These are phyloP conservation scores for Colletotrichum theobromicola DNA, from an alignment of 2,329 filamentous ascomycete genomes.

Conservation along the genomic window DNA sequence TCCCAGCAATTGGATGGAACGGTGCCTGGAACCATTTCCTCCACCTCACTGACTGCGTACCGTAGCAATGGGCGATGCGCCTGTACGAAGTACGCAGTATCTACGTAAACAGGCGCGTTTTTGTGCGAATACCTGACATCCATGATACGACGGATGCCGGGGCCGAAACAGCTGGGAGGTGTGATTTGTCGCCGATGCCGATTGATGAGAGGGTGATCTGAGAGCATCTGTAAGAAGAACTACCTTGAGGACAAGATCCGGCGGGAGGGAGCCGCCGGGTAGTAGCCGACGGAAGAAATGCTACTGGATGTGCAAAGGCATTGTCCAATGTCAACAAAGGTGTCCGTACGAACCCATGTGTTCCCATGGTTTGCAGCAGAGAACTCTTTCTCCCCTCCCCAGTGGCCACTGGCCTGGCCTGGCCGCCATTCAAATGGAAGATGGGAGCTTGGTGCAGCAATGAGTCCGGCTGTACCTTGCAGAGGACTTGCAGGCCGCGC, in stretches of 20 bases:
- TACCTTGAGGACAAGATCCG: background rate
- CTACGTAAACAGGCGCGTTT: background rate
- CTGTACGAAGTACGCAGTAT: too few species aligned
- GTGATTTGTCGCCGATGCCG: background rate
- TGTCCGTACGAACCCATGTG: background rate
- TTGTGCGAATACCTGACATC: constrained; percentile 1
- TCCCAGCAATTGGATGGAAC: background rate
- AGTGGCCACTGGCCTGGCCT: background rate
- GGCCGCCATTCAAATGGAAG: background rate
- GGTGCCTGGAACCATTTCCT: background rate
- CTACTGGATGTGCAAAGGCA: background rate
- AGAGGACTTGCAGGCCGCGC: too few species aligned
- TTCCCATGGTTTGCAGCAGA: background rate
- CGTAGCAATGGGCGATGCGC: background rate
- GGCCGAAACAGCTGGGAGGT: background rate
- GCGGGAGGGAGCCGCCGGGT: background rate
- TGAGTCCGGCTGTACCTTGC: constrained; percentile 2
- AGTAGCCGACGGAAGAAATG: background rate
- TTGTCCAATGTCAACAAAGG: background rate
- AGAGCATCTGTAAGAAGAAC: background rate
- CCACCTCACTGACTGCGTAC: too few species aligned
- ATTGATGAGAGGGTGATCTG: background rate
- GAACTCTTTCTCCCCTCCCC: background rate
- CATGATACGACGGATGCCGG: constrained; percentile 8
- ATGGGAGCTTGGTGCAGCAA: background rate